phyloP scores from a whole-genome alignment of 129 eudicot genomes.

The Helianthus annuus region HanXRQr2.0-SUNRISE NC_035441.2:179589483-179589982 shows the following conservation, averaged over 20 bases:
- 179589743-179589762: constrained; percentile 24
- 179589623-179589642: constrained; percentile 76
- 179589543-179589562: constrained; percentile 35
- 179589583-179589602: constrained; percentile 49
- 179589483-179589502: constrained; percentile 62
- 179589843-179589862: constrained; percentile 24
- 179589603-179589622: constrained; percentile 62
- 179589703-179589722: constrained; percentile 84
- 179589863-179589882: constrained; percentile 9
- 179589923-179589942: background rate
- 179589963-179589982: constrained; percentile 26
- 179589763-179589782: constrained; percentile 30
- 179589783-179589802: constrained; percentile 41
- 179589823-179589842: constrained; percentile 10
- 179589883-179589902: no score
- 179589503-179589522: constrained; percentile 60
- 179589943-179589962: background rate
- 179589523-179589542: constrained; percentile 49
- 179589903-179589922: background rate
- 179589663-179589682: constrained; percentile 56
- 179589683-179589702: constrained; percentile 64
- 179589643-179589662: constrained; percentile 64
- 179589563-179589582: constrained; percentile 38
- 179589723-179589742: constrained; percentile 25
- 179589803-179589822: constrained; percentile 24